Base-by-base conservation (phyloP, 2,329 filamentous ascomycete species). In the Zymoseptoria crescenta region DNA sequence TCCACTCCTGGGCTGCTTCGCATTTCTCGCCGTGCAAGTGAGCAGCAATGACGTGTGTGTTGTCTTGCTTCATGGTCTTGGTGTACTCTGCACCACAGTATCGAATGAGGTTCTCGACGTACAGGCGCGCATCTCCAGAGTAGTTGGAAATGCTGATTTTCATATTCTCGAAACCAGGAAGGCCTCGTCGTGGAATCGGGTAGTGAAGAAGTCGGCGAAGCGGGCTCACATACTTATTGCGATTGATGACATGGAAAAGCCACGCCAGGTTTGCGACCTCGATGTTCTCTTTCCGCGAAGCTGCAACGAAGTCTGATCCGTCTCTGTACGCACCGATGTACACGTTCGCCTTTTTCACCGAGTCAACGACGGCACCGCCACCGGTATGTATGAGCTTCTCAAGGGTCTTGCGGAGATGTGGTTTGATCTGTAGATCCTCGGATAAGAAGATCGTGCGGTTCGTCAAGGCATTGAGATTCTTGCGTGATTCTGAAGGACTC, bases 121-220 rank as follows among this genome's bases (percentile, higher is more conserved):
- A 99, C 56, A 91, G 86, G 52, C 94, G 86, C 16, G 94, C 91
- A 73, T 99, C 94, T 30, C 94, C 94, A 52, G 91, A 91, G 71
- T 99, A 99, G 73, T 97, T 99, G 5, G 94, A 97, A 5, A 99
- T 81, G 59, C 91, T 96, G 68, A 99, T 94, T 55, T 82, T 84
- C 72, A 88, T 80, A 7, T 82, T 79, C 59, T 87, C 74, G 70
- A 99, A 96, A 0, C 90, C 92, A 0, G 87, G 84, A 41, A 99
- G 85, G 1, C 90, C 89, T 8, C 86, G 73, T 52, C 82, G 83
- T 4, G 92, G 89, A 13, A 96, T 72, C 0, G 94, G 94, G 66
- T 99, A 99, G 71, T 99, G 94, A 24, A 99, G 79, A 29, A 97
- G 80, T 54, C 91, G 86, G 50, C 85, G 84, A 59, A 91, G 79